Evolutionary conservation across 768 basidiomycete species (phyloP).

Genomic region (Pleurotus citrinopileatus): DNA sequence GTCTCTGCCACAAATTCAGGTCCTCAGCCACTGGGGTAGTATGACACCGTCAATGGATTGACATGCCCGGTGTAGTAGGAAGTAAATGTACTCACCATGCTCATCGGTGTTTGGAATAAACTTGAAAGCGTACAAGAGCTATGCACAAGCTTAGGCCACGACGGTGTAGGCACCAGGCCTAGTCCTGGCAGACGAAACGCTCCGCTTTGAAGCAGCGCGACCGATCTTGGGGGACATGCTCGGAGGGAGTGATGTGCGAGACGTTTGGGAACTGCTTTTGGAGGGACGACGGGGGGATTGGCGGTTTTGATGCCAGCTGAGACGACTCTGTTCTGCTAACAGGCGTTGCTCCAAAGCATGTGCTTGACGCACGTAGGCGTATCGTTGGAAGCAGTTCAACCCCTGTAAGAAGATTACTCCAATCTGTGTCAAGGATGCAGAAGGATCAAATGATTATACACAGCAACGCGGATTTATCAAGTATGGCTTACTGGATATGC

Average conservation of each 20-base stretch:
- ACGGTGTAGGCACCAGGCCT: neutral
- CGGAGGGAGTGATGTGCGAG: conserved; percentile 11
- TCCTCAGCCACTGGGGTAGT: neutral
- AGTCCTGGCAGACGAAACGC: neutral
- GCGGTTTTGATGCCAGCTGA: conserved; percentile 17
- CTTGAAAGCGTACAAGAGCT: too few species aligned
- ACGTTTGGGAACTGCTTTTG: conserved; percentile 13
- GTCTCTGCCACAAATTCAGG: neutral
- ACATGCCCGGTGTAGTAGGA: too few species aligned
- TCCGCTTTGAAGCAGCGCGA: neutral
- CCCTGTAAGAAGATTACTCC: conserved; percentile 75
- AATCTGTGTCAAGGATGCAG: conserved; percentile 43
- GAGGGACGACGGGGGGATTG: conserved; percentile 16
- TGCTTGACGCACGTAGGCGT: conserved; percentile 81
- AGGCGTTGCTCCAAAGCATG: conserved; percentile 53
- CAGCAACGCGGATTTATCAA: neutral
- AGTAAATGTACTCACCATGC: neutral
- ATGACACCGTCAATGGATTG: too few species aligned
- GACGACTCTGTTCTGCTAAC: conserved; percentile 25
- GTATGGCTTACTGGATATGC: conserved; percentile 61
- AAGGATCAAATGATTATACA: too few species aligned
- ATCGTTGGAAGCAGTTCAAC: conserved; percentile 86
- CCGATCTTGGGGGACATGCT: neutral
- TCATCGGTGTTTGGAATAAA: neutral
- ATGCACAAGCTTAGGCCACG: neutral